These are phyloP conservation scores for Coniferiporia weirii DNA, from an alignment of 1,284 basidiomycete genomes.

Conservation along the genomic window DNA sequence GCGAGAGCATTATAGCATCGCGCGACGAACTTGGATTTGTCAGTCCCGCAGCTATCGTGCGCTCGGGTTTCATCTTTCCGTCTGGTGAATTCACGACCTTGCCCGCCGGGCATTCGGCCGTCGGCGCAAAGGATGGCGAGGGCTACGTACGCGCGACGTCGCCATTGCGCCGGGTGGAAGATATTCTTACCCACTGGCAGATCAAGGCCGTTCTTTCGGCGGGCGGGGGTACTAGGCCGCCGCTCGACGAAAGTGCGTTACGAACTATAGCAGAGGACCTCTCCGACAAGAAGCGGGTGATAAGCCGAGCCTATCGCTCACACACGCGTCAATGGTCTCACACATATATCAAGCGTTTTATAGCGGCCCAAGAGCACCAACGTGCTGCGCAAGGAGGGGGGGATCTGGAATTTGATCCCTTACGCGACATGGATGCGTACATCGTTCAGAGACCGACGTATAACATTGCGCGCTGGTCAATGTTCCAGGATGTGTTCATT, in stretches of 20 bases:
- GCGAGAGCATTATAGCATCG: constrained; percentile 34
- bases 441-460: neutral
- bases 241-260: constrained; percentile 42
- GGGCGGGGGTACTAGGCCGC: constrained; percentile 24
- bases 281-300: constrained; percentile 25
- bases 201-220: constrained; percentile 73
- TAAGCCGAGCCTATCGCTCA: constrained; percentile 29
- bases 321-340: constrained; percentile 31
- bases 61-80: constrained; percentile 31
- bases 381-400: neutral
- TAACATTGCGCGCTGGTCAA: neutral
- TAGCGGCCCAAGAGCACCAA: constrained; percentile 3
- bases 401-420: neutral
- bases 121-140: constrained; percentile 67
- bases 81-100: constrained; percentile 43
- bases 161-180: constrained; percentile 82
- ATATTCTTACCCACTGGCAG: constrained; percentile 91
- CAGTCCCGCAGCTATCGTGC: constrained; percentile 30
- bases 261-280: constrained; percentile 23
- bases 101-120: constrained; percentile 60
- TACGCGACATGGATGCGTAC: neutral
- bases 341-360: constrained; percentile 29
- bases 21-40: constrained; percentile 43
- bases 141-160: constrained; percentile 85
- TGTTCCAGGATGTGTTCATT: constrained; percentile 6